A percentile compares a stretch with the other conserved stretches of the same genome.
Conservation (phyloP, 176 grass and related monocot genomes). For the Tuctoria greenei region DNA sequence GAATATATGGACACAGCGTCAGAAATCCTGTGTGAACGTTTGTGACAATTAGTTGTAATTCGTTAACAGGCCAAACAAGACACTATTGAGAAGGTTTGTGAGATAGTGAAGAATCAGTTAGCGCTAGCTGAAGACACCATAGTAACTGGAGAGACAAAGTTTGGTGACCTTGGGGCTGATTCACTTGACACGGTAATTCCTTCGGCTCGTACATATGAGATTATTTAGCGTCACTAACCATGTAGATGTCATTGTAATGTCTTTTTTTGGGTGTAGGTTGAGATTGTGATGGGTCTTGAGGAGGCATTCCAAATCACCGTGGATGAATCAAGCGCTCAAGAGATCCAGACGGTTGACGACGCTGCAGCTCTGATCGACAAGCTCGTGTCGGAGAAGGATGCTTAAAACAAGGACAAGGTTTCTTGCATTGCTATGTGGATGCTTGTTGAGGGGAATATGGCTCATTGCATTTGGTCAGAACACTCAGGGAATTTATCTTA, state of each 20-base stretch:
- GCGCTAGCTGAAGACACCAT: constrained; percentile 24
- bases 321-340: constrained; percentile 61
- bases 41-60: constrained; percentile 2
- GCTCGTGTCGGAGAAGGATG: constrained; percentile 46
- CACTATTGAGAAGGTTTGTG: constrained; percentile 47
- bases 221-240: not conserved
- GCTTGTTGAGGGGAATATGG: not conserved
- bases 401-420: not conserved
- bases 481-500: not conserved
- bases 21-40: not conserved
- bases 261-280: constrained; percentile 46
- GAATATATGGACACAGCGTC: not conserved
- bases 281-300: constrained; percentile 78
- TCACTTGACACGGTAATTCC: constrained; percentile 71
- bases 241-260: not conserved
- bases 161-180: constrained; percentile 58
- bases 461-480: constrained; percentile 24
- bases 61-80: constrained; percentile 44
- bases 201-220: not conserved
- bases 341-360: constrained; percentile 56
- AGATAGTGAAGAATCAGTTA: constrained; percentile 57
- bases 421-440: not conserved
- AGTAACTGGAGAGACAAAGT: constrained; percentile 48
- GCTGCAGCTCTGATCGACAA: constrained; percentile 71
- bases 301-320: constrained; percentile 72